Base-by-base conservation (phyloP, 352 stramenopile species). In the Phytophthora fragariaefolia region DNA sequence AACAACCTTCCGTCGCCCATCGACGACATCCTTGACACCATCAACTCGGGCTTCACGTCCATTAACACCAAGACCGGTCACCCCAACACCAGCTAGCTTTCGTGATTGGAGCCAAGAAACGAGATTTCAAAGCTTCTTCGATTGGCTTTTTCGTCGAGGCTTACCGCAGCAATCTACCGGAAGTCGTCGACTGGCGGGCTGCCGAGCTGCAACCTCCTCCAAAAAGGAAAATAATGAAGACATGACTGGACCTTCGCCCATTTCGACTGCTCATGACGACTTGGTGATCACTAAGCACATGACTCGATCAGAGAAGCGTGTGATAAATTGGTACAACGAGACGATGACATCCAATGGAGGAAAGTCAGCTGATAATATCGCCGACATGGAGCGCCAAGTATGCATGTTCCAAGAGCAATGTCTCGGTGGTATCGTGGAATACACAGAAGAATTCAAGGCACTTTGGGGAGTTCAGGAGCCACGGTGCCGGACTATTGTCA, bases 401-500 rank as follows among this genome's bases (percentile, higher is more conserved):
- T 82, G 79, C 47, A 66, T 79, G 71, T 79, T 84, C 52, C 67
- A 87, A 30, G 72, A 82, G 6, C 63, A 80, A 24, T 87, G 79
- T 61, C 75, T 85, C 6, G 76, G 76, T 23, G 76, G 76, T 8
- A 66, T 73, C 4, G 28, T 62, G 3, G 66, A 82, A 26, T 85
- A 77, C 46, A 63, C 66, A 7, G 36, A 69, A 0, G 76, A 80
- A 28, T 85, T 85, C 73, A 85, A 82, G 46, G 38, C 53, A 18
- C 59, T 69, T n/a, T 83, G 71, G 76, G 53, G 65, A 20, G 73
- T 82, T 17, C 51, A 66, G 7, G 56, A 68, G 4, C 62, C 74
- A 6, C 69, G 74, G 9, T 82, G 77, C 45, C 73, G 74, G 50
- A 60, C 47, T 17, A 78, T 86, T 26, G 57, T 85, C 12, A 70